These are phyloP conservation scores for Astraeus odoratus DNA, from an alignment of 768 basidiomycete genomes.

Conservation along the genomic window DNA sequence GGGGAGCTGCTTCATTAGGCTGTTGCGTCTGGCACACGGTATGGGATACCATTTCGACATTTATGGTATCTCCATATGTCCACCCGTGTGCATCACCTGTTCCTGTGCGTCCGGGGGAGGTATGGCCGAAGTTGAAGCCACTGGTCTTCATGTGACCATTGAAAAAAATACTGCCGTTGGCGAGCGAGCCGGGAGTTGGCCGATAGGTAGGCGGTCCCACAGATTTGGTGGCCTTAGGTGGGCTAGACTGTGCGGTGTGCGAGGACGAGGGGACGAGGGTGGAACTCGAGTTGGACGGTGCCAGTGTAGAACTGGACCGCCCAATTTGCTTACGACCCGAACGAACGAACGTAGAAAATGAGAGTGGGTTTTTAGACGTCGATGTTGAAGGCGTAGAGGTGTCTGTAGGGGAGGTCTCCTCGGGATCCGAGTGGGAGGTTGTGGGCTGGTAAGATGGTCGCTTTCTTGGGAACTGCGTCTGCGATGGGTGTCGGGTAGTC, in stretches of 20 bases:
- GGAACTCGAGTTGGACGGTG: slow-evolving; percentile 19
- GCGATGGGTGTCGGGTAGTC: slow-evolving; percentile 13
- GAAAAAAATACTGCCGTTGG: neutral
- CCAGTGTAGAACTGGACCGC: slow-evolving; percentile 18
- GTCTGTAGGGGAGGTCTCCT: slow-evolving; percentile 13
- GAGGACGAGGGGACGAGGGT: slow-evolving; percentile 23
- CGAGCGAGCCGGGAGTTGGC: slow-evolving; percentile 5
- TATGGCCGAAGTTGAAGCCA: neutral
- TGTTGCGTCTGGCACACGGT: slow-evolving; percentile 10
- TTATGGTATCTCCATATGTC: neutral
- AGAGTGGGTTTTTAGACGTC: slow-evolving; percentile 1
- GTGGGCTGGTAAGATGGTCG: slow-evolving; percentile 9
- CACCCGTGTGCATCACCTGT: neutral
- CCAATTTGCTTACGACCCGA: neutral
- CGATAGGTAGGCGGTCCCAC: slow-evolving; percentile 15
- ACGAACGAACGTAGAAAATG: neutral
- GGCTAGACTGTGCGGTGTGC: slow-evolving; percentile 16
- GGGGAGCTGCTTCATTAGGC: slow-evolving; percentile 4
- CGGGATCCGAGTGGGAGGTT: slow-evolving; percentile 16
- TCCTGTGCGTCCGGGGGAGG: neutral
- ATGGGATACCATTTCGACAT: slow-evolving; percentile 4
- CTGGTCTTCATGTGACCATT: neutral
- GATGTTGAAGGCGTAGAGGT: slow-evolving; percentile 7
- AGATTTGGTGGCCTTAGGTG: slow-evolving; percentile 8
- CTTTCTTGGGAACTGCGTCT: neutral